Evolutionary conservation across 805 yeast species (phyloP).

Genomic region (Wickerhamiella sergipiensis): DNA sequence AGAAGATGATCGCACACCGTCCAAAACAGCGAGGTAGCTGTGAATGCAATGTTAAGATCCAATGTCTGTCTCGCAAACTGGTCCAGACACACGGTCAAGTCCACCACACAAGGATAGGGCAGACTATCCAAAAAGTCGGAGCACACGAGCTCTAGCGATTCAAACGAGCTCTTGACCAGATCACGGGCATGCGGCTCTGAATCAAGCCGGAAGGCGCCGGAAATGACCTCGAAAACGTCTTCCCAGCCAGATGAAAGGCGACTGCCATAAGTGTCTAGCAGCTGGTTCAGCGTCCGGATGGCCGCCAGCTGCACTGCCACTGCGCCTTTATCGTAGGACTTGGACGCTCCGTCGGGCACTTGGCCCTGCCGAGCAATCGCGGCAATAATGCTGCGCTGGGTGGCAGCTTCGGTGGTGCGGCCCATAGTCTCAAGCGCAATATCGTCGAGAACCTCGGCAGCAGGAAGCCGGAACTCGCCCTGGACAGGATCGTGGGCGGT

Average conservation of each 20-base stretch:
- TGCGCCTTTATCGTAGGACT: conserved; percentile 36
- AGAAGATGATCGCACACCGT: conserved; percentile 61
- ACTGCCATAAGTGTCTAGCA: conserved; percentile 70
- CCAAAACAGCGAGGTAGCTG: conserved; percentile 89
- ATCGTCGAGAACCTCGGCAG: conserved; percentile 39
- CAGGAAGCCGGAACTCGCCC: conserved; percentile 31
- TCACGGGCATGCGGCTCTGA: conserved; percentile 3
- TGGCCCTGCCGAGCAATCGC: conserved; percentile 1
- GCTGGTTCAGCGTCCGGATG: conserved; percentile 49
- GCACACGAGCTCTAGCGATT: conserved; percentile 65
- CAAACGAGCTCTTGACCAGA: conserved; percentile 58
- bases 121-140: conserved; percentile 71
- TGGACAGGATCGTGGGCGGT: conserved; percentile 23
- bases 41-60: conserved; percentile 79
- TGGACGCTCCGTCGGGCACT: conserved; percentile 1
- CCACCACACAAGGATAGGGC: conserved; percentile 50
- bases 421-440: conserved; percentile 27
- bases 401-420: conserved; percentile 12
- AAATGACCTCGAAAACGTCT: conserved; percentile 44
- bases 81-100: conserved; percentile 56
- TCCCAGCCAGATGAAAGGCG: conserved; percentile 57
- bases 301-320: conserved; percentile 49
- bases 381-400: neutral
- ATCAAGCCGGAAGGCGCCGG: conserved; percentile 19
- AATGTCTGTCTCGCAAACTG: conserved; percentile 56